These are phyloP conservation scores for Exophiala mesophila DNA, from an alignment of 2,329 filamentous ascomycete genomes.

Conservation along the genomic window DNA sequence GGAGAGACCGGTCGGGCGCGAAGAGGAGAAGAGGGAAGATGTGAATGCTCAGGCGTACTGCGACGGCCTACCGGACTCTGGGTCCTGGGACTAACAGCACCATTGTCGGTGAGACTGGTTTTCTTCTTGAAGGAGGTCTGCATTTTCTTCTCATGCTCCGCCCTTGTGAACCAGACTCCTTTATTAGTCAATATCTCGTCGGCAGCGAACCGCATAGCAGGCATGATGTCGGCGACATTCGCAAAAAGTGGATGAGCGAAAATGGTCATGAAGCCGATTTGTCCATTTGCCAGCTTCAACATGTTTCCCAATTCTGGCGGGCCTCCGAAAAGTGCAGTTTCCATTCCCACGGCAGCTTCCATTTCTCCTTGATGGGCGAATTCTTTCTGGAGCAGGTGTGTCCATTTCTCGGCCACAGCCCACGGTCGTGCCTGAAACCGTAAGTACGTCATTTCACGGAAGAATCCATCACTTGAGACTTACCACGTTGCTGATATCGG, in stretches of 20 bases:
- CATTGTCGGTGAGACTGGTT: slow-evolving; percentile 25
- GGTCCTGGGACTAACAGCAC: slow-evolving; percentile 24
- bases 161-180: slow-evolving; percentile 63
- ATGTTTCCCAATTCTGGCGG: slow-evolving; percentile 78
- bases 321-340: slow-evolving; percentile 74
- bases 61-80: slow-evolving; percentile 20
- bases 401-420: slow-evolving; percentile 80
- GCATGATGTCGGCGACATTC: slow-evolving; percentile 78
- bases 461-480: slow-evolving; percentile 36
- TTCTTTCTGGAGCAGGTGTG: slow-evolving; percentile 87
- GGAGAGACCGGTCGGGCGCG: slow-evolving; percentile 10
- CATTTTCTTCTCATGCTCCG: slow-evolving; percentile 57
- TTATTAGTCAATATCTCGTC: slow-evolving; percentile 77
- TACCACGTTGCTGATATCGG: slow-evolving; percentile 97
- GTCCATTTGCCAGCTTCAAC: slow-evolving; percentile 75
- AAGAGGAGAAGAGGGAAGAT: slow-evolving; percentile 20
- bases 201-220: slow-evolving; percentile 76
- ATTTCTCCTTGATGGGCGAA: slow-evolving; percentile 90
- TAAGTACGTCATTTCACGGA: slow-evolving; percentile 1
- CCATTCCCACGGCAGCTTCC: slow-evolving; percentile 82
- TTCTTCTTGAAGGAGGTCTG: slow-evolving; percentile 41
- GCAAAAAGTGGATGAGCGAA: slow-evolving; percentile 91
- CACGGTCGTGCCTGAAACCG: slow-evolving; percentile 70
- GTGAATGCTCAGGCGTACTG: slow-evolving; percentile 1
- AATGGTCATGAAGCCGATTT: slow-evolving; percentile 94